A percentile compares a stretch with the other conserved stretches of the same genome.
These are phyloP conservation scores for Cladosporium sp. DNA, from an alignment of 2,329 filamentous ascomycete genomes.

Conservation along the genomic window DNA sequence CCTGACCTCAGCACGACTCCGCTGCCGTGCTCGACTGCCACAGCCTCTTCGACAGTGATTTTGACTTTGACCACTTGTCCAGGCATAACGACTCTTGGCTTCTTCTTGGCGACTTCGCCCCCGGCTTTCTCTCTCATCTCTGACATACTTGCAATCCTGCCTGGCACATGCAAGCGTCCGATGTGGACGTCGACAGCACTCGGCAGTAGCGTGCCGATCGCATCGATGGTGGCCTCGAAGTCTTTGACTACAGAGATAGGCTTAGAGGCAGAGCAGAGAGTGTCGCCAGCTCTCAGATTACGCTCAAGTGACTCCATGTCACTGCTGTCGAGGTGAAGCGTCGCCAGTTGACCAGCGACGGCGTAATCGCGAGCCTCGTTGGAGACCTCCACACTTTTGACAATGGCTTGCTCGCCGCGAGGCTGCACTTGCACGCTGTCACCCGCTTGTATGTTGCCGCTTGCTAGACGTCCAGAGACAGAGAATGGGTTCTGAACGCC, in stretches of 20 bases:
- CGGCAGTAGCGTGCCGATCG: conserved; percentile 85
- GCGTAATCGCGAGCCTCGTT: conserved; percentile 77
- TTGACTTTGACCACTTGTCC: conserved; percentile 77
- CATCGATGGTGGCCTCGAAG: conserved; percentile 81
- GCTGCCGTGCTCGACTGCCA: conserved; percentile 78
- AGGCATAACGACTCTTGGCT: conserved; percentile 75
- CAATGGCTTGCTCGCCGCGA: conserved; percentile 73
- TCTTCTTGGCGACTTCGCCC: conserved; percentile 69
- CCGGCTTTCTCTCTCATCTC: conserved; percentile 75
- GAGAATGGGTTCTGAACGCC: conserved; percentile 79
- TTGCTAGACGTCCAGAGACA: conserved; percentile 80
- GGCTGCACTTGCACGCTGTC: conserved; percentile 80
- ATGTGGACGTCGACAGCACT: conserved; percentile 88
- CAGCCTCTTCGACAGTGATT: conserved; percentile 54
- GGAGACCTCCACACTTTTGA: conserved; percentile 81
- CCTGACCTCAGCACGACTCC: conserved; percentile 77
- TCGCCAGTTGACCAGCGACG: conserved; percentile 85
- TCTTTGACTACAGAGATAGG: conserved; percentile 70
- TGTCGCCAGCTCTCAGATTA: conserved; percentile 76
- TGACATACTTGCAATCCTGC: conserved; percentile 69
- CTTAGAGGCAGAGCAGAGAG: conserved; percentile 65
- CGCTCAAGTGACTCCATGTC: conserved; percentile 68
- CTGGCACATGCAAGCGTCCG: conserved; percentile 77
- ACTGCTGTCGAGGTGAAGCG: conserved; percentile 75
- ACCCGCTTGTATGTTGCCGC: conserved; percentile 80